Conservation (phyloP, 2,329 filamentous ascomycete genomes). For the Aspergillus ibericus region DNA sequence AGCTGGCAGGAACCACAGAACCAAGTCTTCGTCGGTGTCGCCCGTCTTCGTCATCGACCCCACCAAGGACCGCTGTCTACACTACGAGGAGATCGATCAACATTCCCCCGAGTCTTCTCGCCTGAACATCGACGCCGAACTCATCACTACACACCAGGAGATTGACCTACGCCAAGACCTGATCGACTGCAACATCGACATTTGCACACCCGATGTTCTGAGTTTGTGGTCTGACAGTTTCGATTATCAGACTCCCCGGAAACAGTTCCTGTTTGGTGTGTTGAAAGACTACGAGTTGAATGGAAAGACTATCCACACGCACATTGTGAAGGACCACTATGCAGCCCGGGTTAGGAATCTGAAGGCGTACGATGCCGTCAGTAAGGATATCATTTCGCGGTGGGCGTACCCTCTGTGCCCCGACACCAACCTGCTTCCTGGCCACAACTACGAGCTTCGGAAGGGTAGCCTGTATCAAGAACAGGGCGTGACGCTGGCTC, state of each 20-base stretch:
- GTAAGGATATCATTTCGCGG: slow-evolving; percentile 77
- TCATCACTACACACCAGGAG: slow-evolving; percentile 72
- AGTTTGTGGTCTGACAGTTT: slow-evolving; percentile 97
- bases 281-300: slow-evolving; percentile 97
- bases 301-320: slow-evolving; percentile 91
- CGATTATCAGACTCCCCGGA: slow-evolving; percentile 86
- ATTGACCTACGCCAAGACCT: slow-evolving; percentile 83
- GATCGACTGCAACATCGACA: slow-evolving; percentile 93
- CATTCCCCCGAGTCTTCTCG: slow-evolving; percentile 53
- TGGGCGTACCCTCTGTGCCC: slow-evolving; percentile 90
- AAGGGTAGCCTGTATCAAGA: slow-evolving; percentile 75
- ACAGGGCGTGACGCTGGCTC: slow-evolving; percentile 70
- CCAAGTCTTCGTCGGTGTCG: slow-evolving; percentile 71
- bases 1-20: slow-evolving; percentile 71
- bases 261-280: slow-evolving; percentile 87
- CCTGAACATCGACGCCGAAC: slow-evolving; percentile 72
- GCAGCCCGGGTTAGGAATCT: slow-evolving; percentile 83
- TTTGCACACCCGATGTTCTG: slow-evolving; percentile 93
- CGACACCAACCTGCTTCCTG: slow-evolving; percentile 78
- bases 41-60: slow-evolving; percentile 87
- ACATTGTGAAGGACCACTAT: slow-evolving; percentile 80
- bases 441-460: slow-evolving; percentile 71
- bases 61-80: slow-evolving; percentile 75
- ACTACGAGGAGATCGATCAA: slow-evolving; percentile 88
- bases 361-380: slow-evolving; percentile 85